phyloP scores from a whole-genome alignment of 768 basidiomycete genomes.

The Rhodotorula babjevae region DNA sequence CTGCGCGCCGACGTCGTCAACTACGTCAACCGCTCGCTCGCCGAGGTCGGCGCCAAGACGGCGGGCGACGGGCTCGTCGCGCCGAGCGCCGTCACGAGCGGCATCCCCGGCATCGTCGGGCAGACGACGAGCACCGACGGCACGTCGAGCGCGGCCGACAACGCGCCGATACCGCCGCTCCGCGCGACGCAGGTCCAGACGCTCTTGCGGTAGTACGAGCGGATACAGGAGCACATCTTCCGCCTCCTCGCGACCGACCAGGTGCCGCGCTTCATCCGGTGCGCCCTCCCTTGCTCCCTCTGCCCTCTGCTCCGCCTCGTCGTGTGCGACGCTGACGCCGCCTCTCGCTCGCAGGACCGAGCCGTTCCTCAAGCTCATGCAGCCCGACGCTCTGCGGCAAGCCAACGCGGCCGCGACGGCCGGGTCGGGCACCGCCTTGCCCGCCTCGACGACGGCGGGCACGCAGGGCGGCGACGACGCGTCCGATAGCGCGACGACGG shows the following conservation, averaged over 20 bases:
- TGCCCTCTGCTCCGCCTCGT: too few species aligned
- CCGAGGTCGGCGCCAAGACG: constrained; percentile 52
- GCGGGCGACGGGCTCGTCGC: neutral
- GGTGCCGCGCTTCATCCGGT: constrained; percentile 66
- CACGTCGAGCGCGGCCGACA: neutral
- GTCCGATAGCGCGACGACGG: neutral
- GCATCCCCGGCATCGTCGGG: neutral
- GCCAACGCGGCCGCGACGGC: neutral
- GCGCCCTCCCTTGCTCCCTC: neutral
- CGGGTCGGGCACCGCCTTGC: neutral
- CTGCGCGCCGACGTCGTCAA: constrained; percentile 88
- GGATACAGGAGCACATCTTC: constrained; percentile 95
- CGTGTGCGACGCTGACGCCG: neutral
- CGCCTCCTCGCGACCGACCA: constrained; percentile 97
- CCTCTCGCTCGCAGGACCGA: constrained; percentile 22
- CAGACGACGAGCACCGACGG: neutral
- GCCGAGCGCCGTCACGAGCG: neutral
- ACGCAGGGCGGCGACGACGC: neutral
- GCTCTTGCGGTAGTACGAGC: constrained; percentile 87
- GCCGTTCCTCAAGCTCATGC: constrained; percentile 35
- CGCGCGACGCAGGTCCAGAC: constrained; percentile 93
- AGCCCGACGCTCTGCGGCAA: constrained; percentile 12
- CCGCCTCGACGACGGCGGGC: neutral
- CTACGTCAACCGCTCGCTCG: constrained; percentile 86
- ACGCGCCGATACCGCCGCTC: constrained; percentile 58